Conservation (phyloP, 345 rosid species). For the Populus nigra region DNA sequence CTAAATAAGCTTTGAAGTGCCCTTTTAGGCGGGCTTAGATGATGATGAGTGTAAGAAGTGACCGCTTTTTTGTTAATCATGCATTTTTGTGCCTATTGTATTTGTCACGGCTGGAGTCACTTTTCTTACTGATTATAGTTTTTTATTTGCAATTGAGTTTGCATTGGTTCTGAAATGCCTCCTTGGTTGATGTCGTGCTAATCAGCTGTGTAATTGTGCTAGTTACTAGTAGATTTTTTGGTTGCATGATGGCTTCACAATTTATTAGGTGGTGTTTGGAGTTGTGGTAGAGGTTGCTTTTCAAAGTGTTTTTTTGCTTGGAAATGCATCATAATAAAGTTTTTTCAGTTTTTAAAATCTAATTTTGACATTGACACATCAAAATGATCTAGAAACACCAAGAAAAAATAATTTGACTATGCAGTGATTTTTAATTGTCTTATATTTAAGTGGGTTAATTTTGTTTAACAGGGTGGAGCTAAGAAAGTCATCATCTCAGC, state of each 20-base stretch:
- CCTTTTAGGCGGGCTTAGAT: not conserved
- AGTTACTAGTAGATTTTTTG: not conserved
- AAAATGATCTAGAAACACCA: too few species aligned
- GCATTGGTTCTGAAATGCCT: not conserved
- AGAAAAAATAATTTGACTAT: too few species aligned
- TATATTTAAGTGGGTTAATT: not conserved
- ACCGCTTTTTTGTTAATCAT: not conserved
- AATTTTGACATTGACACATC: too few species aligned
- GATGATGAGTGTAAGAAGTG: not conserved
- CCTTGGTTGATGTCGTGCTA: not conserved
- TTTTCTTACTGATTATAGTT: not conserved
- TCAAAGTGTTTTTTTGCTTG: not conserved
- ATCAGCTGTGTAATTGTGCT: not conserved
- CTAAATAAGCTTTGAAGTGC: not conserved
- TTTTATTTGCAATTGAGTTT: not conserved
- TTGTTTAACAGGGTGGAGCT: slow-evolving; percentile 28
- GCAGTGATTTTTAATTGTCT: not conserved
- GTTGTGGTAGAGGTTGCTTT: too few species aligned
- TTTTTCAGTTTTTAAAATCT: too few species aligned
- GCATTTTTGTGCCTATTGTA: not conserved
- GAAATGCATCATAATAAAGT: too few species aligned
- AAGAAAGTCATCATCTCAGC: slow-evolving; percentile 36
- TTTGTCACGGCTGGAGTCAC: not conserved
- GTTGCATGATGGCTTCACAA: not conserved
- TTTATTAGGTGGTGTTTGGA: too few species aligned